Evolutionary conservation across 163 green algal species (phyloP).

Genomic region (Volvox carteri): DNA sequence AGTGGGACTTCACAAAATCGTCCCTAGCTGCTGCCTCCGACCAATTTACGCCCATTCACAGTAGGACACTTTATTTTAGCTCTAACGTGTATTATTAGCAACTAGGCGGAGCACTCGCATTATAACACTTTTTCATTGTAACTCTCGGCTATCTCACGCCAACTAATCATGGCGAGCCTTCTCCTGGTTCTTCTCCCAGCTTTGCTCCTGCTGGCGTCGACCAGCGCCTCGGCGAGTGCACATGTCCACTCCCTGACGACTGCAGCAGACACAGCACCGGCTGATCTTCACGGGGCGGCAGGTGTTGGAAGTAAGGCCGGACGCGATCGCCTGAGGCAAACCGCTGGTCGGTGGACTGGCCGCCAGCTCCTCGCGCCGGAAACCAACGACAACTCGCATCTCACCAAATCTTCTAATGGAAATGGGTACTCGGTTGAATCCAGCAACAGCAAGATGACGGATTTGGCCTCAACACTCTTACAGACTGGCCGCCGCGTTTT

Average conservation of each 20-base stretch:
- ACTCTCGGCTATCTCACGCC: background rate
- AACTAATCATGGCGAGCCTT: background rate
- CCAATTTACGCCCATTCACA: background rate
- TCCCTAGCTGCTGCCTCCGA: background rate
- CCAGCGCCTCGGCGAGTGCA: background rate
- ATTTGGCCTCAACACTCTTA: background rate
- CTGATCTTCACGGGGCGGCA: background rate
- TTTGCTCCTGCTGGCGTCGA: background rate
- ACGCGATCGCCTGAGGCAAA: background rate
- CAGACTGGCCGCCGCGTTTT: background rate
- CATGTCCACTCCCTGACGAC: background rate
- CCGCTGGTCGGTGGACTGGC: background rate
- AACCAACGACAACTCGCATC: background rate
- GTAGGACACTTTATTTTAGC: too few relatives aligned
- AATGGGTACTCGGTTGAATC: too few relatives aligned
- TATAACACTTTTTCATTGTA: too few relatives aligned
- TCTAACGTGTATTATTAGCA: background rate
- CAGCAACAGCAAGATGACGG: background rate
- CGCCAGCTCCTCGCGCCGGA: background rate
- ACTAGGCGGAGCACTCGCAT: too few relatives aligned
- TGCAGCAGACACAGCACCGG: background rate
- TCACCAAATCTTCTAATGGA: background rate
- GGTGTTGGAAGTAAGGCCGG: background rate
- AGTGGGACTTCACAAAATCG: constrained; percentile 32
- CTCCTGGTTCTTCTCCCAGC: background rate